Base-by-base conservation (phyloP, 2,329 filamentous ascomycete species). In the Alternaria hordeiaustralica region DNA sequence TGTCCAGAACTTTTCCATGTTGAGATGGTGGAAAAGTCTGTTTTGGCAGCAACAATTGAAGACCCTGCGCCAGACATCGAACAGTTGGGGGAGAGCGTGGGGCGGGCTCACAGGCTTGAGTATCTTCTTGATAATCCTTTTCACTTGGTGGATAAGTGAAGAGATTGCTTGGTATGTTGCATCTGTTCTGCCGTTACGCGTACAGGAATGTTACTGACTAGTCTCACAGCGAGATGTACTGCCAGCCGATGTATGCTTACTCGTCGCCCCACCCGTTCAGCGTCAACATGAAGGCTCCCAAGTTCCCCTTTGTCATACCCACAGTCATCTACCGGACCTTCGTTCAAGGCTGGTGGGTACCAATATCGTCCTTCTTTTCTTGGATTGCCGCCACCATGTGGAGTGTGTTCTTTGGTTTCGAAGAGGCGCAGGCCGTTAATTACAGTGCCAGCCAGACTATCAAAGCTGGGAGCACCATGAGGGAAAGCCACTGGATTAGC, bases 301-400 rank as follows among this genome's bases (percentile, higher is more conserved):
- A 79, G 21, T 86, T 84, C 55, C 87, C 87, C 0, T 87, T 84
- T 63, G 86, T 87, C 6, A 80, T 87, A 6, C 85, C 86, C 4
- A 88, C 86, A 4, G 81, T 89, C 71, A 61, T 87, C 4, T 86
- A 81, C 50, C 75, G 82, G 20, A 78, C 77, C 6, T 71, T 82
- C 6, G 63, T 79, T 28, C 72, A 70, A 30, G 60, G 61, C 5
- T 75, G 81, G 55, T 81, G 79, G 77, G 58, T 65, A 5, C 80
- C 81, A 6, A 55, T 78, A 6, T 71, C 36, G 5, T 68, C 64
- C 26, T 62, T 69, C 13, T 46, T 70, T 15, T 68, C 63, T 9
- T 76, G 73, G 73, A 51, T 69, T 30, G 63, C 60, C 51, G 30
- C 61, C 5, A 61, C 64, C 3, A 21, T 63, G 1, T 71, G 66